phyloP scores from a whole-genome alignment of 2,329 filamentous ascomycete species.

The Fragosphaeria purpurea region DNA sequence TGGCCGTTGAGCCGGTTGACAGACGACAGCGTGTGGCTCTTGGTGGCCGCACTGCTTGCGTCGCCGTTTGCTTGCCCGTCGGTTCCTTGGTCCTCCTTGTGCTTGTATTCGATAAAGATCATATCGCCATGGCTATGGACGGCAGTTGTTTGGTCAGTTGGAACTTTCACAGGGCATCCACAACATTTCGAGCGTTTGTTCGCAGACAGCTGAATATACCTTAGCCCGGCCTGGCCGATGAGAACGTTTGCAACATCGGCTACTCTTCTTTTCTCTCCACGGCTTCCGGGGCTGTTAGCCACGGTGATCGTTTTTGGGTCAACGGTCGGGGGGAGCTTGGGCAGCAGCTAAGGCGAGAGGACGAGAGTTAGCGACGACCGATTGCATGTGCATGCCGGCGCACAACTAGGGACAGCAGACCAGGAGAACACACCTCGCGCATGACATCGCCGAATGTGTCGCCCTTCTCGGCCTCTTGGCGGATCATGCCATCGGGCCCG shows the following conservation, averaged over 20 bases:
- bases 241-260: conserved; percentile 46
- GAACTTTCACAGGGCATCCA: not conserved
- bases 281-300: conserved; percentile 48
- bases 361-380: not conserved
- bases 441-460: conserved; percentile 61
- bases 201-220: conserved; percentile 27
- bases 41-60: conserved; percentile 20
- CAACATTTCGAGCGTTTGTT: not conserved
- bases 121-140: conserved; percentile 70
- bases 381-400: no score
- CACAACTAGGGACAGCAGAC: no score
- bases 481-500: conserved; percentile 86
- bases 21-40: conserved; percentile 29
- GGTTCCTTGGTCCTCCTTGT: conserved; percentile 34
- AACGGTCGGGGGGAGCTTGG: conserved; percentile 51
- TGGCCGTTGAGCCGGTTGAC: conserved; percentile 70
- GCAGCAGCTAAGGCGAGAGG: conserved; percentile 37
- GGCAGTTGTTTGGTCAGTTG: no score
- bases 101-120: conserved; percentile 74
- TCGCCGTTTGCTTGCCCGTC: conserved; percentile 23
- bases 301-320: conserved; percentile 50
- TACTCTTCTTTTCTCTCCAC: conserved; percentile 47
- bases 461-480: conserved; percentile 65
- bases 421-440: conserved; percentile 31
- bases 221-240: conserved; percentile 49